Conservation (phyloP, 106 monocot species). For the Xerophyta viscosa region DNA sequence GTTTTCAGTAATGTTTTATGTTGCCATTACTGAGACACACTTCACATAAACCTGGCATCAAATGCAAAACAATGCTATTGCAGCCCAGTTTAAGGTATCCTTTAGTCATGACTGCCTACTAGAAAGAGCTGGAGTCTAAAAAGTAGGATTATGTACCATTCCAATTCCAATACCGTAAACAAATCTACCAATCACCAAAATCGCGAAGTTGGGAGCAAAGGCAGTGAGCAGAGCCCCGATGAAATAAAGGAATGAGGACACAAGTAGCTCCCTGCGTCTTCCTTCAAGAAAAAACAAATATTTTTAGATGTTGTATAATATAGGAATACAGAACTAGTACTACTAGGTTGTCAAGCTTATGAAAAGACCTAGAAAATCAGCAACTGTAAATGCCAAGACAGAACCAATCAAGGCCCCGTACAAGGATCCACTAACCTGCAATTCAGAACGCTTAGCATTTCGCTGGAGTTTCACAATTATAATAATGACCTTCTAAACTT, state of each 20-base stretch:
- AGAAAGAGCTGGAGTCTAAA: no score
- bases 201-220: constrained; percentile 49
- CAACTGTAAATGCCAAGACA: constrained; percentile 55
- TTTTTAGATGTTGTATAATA: neutral
- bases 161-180: constrained; percentile 87
- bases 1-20: no score
- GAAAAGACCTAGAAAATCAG: constrained; percentile 95
- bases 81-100: no score
- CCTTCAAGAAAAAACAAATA: constrained; percentile 44
- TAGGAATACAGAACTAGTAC: neutral
- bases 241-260: constrained; percentile 56
- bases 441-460: no score
- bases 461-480: no score
- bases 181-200: constrained; percentile 79
- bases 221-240: constrained; percentile 79
- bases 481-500: no score
- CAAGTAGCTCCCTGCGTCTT: constrained; percentile 71
- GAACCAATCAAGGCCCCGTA: constrained; percentile 93
- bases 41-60: no score
- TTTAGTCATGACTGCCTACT: no score
- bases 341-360: no score
- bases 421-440: constrained; percentile 93
- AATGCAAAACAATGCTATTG: no score
- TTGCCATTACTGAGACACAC: no score
- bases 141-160: constrained; percentile 49